Evolutionary conservation across 108 stramenopile species (phyloP).

Genomic region (Cyclotella cryptica): DNA sequence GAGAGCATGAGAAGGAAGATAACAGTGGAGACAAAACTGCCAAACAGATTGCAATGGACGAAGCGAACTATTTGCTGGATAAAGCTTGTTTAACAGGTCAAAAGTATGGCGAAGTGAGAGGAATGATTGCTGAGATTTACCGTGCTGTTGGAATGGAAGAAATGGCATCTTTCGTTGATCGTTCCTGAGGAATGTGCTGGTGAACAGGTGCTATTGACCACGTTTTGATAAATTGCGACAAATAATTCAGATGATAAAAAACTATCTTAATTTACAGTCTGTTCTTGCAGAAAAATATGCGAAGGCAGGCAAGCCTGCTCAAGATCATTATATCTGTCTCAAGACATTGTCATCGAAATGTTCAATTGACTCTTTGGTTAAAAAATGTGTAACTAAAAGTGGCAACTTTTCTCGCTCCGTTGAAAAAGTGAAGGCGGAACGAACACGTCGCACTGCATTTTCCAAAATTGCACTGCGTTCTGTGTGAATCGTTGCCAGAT

Average conservation of each 20-base stretch:
- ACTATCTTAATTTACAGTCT: too few species aligned
- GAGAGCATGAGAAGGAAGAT: constrained; percentile 69
- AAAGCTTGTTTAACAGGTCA: constrained; percentile 61
- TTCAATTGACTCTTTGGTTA: constrained; percentile 39
- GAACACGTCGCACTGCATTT: constrained; percentile 15
- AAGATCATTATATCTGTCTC: neutral
- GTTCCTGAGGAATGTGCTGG: neutral
- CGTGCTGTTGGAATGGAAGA: constrained; percentile 64
- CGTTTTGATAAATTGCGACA: too few species aligned
- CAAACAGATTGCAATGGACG: constrained; percentile 72
- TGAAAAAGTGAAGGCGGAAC: constrained; percentile 33
- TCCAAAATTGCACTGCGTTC: constrained; percentile 24
- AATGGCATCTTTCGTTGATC: constrained; percentile 73
- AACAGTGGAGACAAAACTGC: constrained; percentile 63
- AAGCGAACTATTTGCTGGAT: constrained; percentile 81
- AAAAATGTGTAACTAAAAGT: constrained; percentile 41
- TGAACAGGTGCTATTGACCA: too few species aligned
- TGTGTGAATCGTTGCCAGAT: constrained; percentile 53
- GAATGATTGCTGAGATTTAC: constrained; percentile 68
- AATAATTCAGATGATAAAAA: too few species aligned
- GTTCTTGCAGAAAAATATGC: neutral
- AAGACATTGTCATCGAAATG: constrained; percentile 37
- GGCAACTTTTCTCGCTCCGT: constrained; percentile 11
- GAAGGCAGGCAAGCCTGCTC: neutral
- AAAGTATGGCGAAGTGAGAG: constrained; percentile 64